Evolutionary conservation across 2,329 filamentous ascomycete genomes (phyloP), one percentile per base, ranked within the genome.

Genomic region (Colletotrichum caudatum): DNA sequence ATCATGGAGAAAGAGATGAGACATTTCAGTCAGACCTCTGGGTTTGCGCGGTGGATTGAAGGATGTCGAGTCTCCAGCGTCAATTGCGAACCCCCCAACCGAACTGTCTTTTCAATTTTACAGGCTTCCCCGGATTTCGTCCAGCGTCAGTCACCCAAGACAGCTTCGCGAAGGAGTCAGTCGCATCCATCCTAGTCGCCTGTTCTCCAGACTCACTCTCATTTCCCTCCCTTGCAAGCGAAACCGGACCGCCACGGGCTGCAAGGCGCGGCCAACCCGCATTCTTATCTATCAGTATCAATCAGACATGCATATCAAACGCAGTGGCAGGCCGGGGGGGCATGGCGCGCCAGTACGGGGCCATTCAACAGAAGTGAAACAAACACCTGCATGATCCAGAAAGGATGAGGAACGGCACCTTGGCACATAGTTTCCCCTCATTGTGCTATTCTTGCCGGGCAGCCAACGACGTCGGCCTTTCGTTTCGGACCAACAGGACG

Each of bases 161-260:
- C 59, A 61, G 33, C 7, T 7, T 3, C n/a, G 12, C 44, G 16
- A 4, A 7, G 14, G 16, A 23, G 33, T 37, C 35, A 18, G 16
- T 26, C 60, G 60, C 60, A 12, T 63, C 48, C 60, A 63, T 63
- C n/a, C 4, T 5, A 53, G 35, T 53, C n/a, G 5, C 48, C 16
- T 35, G 23, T 23, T 63, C 23, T 41, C 39, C 20, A 41, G 35
- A 18, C 37, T 23, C 44, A 37, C 2, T 12, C 39, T 61, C 58
- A n/a, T 46, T 2, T 6, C 18, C 41, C 39, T 35, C 58, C 23
- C 35, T 35, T 2, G 14, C 33, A 37, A 57, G 64, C 69, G 64
- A 64, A 71, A 71, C 64, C 59, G 69, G 69, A 68, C 29, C 35
- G 20, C 33, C 53, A n/a, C 20, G 33, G 20, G 11, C n/a, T 67